phyloP scores from a whole-genome alignment of 2,329 filamentous ascomycete genomes.

The Colletotrichum liaoningense region DNA sequence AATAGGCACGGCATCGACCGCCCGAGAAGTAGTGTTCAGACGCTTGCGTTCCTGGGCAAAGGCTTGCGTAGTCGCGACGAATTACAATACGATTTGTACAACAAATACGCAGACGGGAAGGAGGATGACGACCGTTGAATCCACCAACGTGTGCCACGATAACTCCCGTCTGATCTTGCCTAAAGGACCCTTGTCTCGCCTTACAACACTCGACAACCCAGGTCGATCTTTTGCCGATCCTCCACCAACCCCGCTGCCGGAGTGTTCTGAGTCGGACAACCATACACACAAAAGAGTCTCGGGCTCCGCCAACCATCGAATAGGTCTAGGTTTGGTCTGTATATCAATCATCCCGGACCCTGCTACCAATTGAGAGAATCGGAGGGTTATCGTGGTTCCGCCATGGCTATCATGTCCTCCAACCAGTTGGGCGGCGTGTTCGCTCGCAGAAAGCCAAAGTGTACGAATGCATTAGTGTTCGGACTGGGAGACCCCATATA shows the following conservation, averaged over 20 bases:
- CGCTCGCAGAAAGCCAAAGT: background rate
- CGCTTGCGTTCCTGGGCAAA: background rate
- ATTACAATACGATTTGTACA: background rate
- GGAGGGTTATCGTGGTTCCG: background rate
- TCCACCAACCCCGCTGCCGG: slow-evolving; percentile 9
- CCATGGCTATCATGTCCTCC: background rate
- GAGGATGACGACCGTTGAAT: background rate
- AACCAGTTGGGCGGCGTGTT: background rate
- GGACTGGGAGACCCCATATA: background rate
- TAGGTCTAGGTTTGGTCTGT: background rate
- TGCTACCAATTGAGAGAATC: background rate
- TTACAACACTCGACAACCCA: background rate
- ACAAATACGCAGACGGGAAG: background rate
- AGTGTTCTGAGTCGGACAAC: background rate
- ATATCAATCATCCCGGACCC: background rate
- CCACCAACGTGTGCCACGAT: background rate
- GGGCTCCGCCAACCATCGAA: background rate
- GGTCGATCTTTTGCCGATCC: slow-evolving; percentile 20
- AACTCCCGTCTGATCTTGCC: slow-evolving; percentile 11
- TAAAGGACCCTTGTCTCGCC: slow-evolving; percentile 5
- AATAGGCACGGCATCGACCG: background rate
- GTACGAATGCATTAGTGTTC: background rate
- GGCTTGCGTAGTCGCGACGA: background rate
- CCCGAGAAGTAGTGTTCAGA: background rate
- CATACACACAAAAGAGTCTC: background rate